phyloP scores from a whole-genome alignment of 2,329 filamentous ascomycete species.

The Cadophora luteo-olivacea region DNA sequence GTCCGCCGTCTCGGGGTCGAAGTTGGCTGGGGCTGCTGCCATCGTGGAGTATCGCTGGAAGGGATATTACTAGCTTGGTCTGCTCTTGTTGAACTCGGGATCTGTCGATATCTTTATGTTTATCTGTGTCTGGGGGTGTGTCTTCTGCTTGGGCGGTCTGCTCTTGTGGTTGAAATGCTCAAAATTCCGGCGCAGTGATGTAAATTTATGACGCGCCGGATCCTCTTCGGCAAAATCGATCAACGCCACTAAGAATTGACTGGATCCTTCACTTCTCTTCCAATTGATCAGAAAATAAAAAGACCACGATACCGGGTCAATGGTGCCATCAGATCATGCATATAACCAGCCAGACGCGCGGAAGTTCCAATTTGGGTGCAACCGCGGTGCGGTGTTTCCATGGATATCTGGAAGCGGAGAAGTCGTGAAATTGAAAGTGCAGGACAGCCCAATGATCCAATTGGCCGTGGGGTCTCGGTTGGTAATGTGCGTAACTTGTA shows the following conservation, averaged over 20 bases:
- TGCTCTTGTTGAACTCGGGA: background rate
- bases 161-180: background rate
- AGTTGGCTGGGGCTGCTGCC: slow-evolving; percentile 43
- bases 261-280: background rate
- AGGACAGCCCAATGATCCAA: too few relatives aligned
- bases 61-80: background rate
- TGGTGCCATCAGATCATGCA: too few relatives aligned
- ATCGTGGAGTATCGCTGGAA: slow-evolving; percentile 1
- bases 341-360: too few relatives aligned
- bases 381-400: too few relatives aligned
- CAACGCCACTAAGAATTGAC: background rate
- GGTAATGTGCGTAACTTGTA: too few relatives aligned
- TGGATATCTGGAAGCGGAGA: too few relatives aligned
- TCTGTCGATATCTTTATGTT: background rate
- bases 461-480: too few relatives aligned
- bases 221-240: slow-evolving; percentile 7
- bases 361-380: too few relatives aligned
- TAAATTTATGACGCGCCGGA: slow-evolving; percentile 20
- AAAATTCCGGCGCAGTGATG: background rate
- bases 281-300: background rate
- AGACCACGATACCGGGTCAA: background rate
- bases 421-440: too few relatives aligned
- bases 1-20: slow-evolving; percentile 67
- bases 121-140: background rate
- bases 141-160: background rate